phyloP scores from a whole-genome alignment of 169 alveolate genomes.

The Amoebophrya sp. region DNA sequence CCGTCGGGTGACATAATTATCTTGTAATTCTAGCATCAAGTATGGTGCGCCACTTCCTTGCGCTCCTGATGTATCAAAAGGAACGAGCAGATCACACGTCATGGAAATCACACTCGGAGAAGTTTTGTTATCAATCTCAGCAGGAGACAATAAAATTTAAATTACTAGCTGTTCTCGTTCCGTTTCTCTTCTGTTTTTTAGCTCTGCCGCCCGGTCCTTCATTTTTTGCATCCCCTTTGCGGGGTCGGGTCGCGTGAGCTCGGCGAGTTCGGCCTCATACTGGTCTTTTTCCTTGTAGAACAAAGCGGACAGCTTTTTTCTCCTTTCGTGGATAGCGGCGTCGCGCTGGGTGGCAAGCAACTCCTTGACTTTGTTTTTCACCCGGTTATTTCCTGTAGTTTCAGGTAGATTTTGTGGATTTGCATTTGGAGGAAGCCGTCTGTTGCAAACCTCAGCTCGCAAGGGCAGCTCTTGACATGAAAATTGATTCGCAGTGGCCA shows the following conservation, averaged over 20 bases:
- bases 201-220: background rate
- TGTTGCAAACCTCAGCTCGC: too few relatives aligned
- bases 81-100: too few relatives aligned
- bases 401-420: background rate
- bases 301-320: background rate
- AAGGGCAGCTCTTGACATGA: too few relatives aligned
- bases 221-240: background rate
- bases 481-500: too few relatives aligned
- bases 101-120: too few relatives aligned
- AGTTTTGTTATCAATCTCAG: background rate
- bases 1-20: too few relatives aligned
- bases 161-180: background rate
- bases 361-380: background rate
- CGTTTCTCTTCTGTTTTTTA: background rate
- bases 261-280: constrained; percentile 14
- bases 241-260: background rate
- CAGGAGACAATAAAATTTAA: background rate
- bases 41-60: too few relatives aligned
- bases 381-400: background rate
- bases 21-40: too few relatives aligned
- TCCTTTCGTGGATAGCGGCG: background rate
- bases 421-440: background rate
- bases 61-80: too few relatives aligned
- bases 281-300: background rate
- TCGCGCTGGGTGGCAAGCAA: background rate